Conservation (phyloP, 75 land plant species). For the Gnetum montanum region DNA sequence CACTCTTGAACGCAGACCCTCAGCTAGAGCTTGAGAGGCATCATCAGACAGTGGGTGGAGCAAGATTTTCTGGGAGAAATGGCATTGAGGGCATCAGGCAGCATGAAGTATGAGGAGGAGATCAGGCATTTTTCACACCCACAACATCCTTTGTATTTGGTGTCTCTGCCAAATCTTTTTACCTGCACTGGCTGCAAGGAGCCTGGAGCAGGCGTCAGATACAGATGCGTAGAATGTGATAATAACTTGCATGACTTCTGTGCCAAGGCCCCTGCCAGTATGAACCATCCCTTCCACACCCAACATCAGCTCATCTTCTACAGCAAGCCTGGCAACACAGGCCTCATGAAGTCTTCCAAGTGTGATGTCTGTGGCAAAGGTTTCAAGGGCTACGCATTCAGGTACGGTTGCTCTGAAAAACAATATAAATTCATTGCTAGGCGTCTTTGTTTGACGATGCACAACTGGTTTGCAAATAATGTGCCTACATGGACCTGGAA, state of each 20-base stretch:
- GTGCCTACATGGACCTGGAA: no score
- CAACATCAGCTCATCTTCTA: conserved; percentile 33
- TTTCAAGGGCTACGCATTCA: conserved; percentile 31
- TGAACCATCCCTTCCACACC: conserved; percentile 31
- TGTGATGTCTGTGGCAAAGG: conserved; percentile 49
- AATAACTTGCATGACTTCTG: conserved; percentile 50
- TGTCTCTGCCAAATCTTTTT: conserved; percentile 21
- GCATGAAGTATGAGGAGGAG: conserved; percentile 10
- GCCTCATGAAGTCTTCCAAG: conserved; percentile 15
- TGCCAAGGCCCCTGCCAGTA: conserved; percentile 30
- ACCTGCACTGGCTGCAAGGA: conserved; percentile 51
- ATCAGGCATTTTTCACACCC: conserved; percentile 36
- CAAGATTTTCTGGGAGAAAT: not conserved
- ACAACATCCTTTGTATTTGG: conserved; percentile 21
- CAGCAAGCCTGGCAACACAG: conserved; percentile 21
- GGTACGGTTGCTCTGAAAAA: no score
- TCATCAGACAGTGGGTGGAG: no score
- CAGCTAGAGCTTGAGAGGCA: no score
- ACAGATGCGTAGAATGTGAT: conserved; percentile 27
- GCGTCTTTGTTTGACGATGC: no score
- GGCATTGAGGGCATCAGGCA: not conserved
- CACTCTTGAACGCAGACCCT: no score
- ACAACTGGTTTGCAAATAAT: no score
- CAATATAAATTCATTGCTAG: no score
- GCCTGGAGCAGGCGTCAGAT: conserved; percentile 36